Conservation (phyloP, 108 stramenopile species). For the Pseudonitzschia pungens region DNA sequence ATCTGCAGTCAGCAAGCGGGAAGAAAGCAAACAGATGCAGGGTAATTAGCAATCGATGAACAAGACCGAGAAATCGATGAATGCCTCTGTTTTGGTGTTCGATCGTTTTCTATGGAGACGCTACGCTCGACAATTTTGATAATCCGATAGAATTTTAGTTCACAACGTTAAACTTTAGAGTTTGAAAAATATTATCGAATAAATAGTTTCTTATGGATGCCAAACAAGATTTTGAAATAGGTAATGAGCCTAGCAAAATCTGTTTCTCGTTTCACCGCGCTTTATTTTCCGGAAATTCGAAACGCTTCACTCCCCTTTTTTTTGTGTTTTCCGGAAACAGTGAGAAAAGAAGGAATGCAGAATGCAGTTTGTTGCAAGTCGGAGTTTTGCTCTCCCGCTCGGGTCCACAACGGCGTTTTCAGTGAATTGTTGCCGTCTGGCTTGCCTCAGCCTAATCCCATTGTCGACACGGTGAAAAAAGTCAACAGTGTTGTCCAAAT, state of each 20-base stretch:
- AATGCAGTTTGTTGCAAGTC: too few species aligned
- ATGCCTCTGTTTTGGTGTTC: neutral
- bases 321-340: neutral
- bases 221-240: neutral
- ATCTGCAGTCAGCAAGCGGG: too few species aligned
- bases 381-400: too few species aligned
- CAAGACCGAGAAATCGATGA: neutral
- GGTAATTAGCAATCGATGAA: neutral
- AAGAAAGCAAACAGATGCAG: too few species aligned
- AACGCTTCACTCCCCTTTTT: too few species aligned
- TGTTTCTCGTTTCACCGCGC: neutral
- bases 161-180: neutral
- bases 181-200: neutral
- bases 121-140: neutral
- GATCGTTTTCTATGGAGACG: neutral
- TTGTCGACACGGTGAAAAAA: too few species aligned
- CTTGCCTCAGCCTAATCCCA: too few species aligned
- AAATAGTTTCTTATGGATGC: neutral
- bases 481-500: too few species aligned
- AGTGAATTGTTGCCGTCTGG: too few species aligned
- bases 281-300: neutral
- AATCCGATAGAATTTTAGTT: neutral
- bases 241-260: slow-evolving; percentile 1
- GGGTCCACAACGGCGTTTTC: too few species aligned
- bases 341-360: too few species aligned